Percentiles rank a stretch among this genome's conserved stretches.
These are phyloP conservation scores for Nothomitra cinnamomea DNA, from an alignment of 2,329 filamentous ascomycete species.

Conservation along the genomic window DNA sequence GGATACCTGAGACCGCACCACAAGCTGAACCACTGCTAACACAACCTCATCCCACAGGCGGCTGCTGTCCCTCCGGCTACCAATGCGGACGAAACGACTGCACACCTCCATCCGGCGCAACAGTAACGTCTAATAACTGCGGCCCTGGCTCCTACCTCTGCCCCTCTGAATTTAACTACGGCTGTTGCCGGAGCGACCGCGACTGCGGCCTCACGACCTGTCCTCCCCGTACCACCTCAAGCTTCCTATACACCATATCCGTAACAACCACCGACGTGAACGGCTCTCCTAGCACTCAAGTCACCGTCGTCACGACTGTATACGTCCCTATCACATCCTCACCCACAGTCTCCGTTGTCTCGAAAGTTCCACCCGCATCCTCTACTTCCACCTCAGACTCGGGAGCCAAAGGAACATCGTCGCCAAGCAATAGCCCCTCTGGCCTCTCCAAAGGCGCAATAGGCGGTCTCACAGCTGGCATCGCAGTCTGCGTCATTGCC, in stretches of 20 bases:
- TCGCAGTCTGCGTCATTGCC: neutral
- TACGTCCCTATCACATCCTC: neutral
- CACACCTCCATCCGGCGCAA: neutral
- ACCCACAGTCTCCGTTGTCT: neutral
- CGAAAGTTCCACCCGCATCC: neutral
- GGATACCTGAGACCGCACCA: no score
- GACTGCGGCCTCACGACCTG: neutral
- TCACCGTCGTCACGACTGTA: neutral
- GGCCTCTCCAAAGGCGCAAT: neutral
- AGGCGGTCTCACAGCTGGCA: neutral
- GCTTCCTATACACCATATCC: neutral
- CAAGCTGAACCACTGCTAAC: no score
- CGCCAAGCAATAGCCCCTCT: neutral
- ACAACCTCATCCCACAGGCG: neutral
- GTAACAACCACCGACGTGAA: neutral
- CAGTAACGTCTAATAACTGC: neutral
- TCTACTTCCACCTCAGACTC: neutral
- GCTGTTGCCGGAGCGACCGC: slow-evolving; percentile 1
- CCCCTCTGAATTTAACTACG: neutral
- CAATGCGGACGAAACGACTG: neutral
- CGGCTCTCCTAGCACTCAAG: neutral
- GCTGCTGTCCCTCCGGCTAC: slow-evolving; percentile 2
- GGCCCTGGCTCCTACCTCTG: neutral
- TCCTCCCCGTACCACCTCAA: neutral
- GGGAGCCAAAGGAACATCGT: neutral